Conservation (phyloP, 371 early-diverging fungal genomes). For the Entomophthora muscae region DNA sequence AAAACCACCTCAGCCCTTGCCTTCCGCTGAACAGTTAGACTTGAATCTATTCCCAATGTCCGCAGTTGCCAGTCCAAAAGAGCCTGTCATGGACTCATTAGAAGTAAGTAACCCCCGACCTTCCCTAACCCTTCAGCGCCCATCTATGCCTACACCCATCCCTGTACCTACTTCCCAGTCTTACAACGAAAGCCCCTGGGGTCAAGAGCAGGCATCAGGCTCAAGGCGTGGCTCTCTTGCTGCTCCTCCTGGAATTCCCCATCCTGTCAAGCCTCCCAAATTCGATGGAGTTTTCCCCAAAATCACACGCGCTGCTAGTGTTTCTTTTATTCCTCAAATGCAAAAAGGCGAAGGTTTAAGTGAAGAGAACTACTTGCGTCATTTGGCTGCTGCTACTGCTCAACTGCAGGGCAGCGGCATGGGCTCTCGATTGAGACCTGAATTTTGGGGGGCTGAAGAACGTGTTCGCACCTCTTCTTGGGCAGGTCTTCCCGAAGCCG, state of each 20-base stretch:
- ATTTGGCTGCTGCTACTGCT: not conserved
- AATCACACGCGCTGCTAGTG: slow-evolving; percentile 1
- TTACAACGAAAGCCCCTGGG: not conserved
- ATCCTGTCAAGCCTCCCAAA: not conserved
- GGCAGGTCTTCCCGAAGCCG: not conserved
- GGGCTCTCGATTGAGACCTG: not conserved
- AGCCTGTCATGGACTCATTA: not conserved
- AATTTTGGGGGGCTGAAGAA: not conserved
- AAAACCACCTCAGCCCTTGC: not conserved
- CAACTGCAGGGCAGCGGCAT: not conserved
- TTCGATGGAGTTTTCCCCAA: not conserved
- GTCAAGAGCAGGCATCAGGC: not conserved
- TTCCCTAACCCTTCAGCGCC: not conserved
- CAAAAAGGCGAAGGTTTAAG: not conserved
- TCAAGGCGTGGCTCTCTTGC: slow-evolving; percentile 6
- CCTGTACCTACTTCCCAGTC: not conserved
- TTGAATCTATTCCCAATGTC: too few species aligned
- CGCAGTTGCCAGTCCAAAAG: not conserved
- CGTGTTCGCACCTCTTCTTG: not conserved
- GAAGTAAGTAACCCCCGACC: not conserved
- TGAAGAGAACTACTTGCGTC: not conserved
- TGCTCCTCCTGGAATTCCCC: slow-evolving; percentile 5
- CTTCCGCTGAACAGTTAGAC: too few species aligned
- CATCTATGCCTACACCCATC: not conserved
- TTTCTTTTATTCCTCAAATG: slow-evolving; percentile 1